Percentiles rank a stretch among this genome's conserved stretches.
Conservation (phyloP, 371 early-diverging fungal genomes). For the Smittium culicis region DNA sequence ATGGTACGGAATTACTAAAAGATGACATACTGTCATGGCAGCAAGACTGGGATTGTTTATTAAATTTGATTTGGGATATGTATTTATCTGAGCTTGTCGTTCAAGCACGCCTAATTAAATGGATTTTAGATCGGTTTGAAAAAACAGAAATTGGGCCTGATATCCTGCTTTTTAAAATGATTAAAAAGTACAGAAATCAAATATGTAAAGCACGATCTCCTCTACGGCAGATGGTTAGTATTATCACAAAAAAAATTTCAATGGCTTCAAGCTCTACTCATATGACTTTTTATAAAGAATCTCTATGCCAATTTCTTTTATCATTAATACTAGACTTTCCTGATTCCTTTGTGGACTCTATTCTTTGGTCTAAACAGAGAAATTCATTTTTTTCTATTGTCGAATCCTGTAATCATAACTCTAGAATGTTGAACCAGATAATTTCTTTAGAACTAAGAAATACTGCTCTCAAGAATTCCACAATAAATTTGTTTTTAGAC, state of each 20-base stretch:
- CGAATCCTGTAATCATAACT: not conserved
- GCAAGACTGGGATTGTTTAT: slow-evolving; percentile 1
- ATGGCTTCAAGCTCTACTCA: not conserved
- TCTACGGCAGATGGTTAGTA: not conserved
- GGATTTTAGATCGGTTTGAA: slow-evolving; percentile 7
- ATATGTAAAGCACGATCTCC: slow-evolving; percentile 10
- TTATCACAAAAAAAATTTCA: slow-evolving; percentile 1
- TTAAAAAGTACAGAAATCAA: not conserved
- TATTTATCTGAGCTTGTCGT: slow-evolving; percentile 1
- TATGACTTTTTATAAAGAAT: not conserved
- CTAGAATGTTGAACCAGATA: not conserved
- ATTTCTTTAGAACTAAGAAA: not conserved
- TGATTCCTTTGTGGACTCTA: slow-evolving; percentile 7
- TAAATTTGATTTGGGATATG: not conserved
- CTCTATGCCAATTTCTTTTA: not conserved
- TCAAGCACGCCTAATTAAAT: slow-evolving; percentile 1
- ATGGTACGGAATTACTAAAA: not conserved
- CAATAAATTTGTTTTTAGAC: no score
- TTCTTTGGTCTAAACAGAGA: slow-evolving; percentile 3
- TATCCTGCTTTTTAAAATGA: slow-evolving; percentile 1
- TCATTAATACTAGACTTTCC: slow-evolving; percentile 2
- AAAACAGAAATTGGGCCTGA: not conserved
- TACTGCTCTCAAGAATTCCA: not conserved
- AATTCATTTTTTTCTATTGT: not conserved
- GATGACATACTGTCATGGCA: not conserved